Conservation (phyloP, 1,284 basidiomycete species). For the Tetrapyrgos nigripes region DNA sequence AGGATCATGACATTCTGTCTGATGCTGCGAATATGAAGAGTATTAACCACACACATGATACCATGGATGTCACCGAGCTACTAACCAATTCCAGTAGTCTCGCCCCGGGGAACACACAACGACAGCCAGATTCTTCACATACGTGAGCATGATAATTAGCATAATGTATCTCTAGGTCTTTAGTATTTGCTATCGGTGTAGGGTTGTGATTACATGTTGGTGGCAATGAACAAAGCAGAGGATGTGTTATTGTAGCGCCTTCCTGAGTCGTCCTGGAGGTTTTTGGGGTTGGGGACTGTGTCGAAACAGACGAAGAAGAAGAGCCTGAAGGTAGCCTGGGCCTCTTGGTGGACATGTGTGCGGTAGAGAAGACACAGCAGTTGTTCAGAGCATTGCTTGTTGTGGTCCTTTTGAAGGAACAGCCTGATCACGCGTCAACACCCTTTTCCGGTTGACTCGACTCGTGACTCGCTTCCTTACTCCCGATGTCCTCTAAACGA, state of each 20-base stretch:
- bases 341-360: too few relatives aligned
- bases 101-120: conserved; percentile 87
- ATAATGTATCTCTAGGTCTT: conserved; percentile 83
- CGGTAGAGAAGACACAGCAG: too few relatives aligned
- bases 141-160: conserved; percentile 84
- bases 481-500: conserved; percentile 63
- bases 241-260: too few relatives aligned
- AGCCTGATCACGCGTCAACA: not conserved
- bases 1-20: conserved; percentile 88
- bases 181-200: conserved; percentile 63
- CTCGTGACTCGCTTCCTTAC: not conserved
- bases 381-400: too few relatives aligned
- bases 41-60: conserved; percentile 1
- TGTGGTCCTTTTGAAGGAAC: not conserved
- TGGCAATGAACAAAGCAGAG: conserved; percentile 75
- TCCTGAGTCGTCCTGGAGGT: too few relatives aligned
- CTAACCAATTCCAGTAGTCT: conserved; percentile 79
- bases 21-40: conserved; percentile 59
- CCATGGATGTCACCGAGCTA: conserved; percentile 20
- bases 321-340: too few relatives aligned
- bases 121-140: conserved; percentile 72
- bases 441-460: too few relatives aligned
- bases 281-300: too few relatives aligned
- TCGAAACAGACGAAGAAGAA: too few relatives aligned
- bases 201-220: conserved; percentile 80